Base-by-base conservation (phyloP, 1,284 basidiomycete species). In the Rhodotorula glutinis region DNA sequence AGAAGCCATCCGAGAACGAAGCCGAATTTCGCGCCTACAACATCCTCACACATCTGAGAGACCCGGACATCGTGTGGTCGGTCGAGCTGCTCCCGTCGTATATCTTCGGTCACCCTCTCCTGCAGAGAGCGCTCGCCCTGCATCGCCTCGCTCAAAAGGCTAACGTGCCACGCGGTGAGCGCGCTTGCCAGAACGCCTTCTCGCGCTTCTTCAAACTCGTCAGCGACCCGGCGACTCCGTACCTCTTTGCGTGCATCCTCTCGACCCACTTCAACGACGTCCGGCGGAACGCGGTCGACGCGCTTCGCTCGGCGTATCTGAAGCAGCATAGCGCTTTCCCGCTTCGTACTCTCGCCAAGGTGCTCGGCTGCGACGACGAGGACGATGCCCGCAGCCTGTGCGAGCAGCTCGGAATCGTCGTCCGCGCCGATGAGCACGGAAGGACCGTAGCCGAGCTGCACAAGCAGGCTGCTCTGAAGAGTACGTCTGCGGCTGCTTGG, bases 11-110 rank as follows among this genome's bases (percentile, higher is more conserved):
- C 11, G 86, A 89, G 0, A 89, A 89, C 63, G 93, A 98, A 77
- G 85, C 96, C 56, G 95, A 98, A 79, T 96, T 98, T 85, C 87
- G 92, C 27, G 88, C 96, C 0, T 98, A 98, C 80, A 91, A 95
- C 77, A 86, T 94, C 46, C 85, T 98, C 46, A 88, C 91, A 49
- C 92, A 96, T 76, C 88, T 96, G 51, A 87, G 91, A 47, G 90
- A 94, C 86, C 80, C 87, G 76, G 80, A 92, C 86, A 81, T 90
- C 83, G 62, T 88, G 81, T 79, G 92, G 57, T 71, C 71, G 7
- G 59, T 55, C 47, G 81, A 94, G 71, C 84, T 88, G 61, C 86
- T 96, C n/a, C 91, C 93, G 0, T 78, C 82, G 1, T 77, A 83
- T 52, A 87, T 98, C 72, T 84, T 86, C 62, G 79, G 82, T 19